Base-by-base conservation (phyloP, 1,284 basidiomycete genomes). In the Puccinia sorghi region DNA sequence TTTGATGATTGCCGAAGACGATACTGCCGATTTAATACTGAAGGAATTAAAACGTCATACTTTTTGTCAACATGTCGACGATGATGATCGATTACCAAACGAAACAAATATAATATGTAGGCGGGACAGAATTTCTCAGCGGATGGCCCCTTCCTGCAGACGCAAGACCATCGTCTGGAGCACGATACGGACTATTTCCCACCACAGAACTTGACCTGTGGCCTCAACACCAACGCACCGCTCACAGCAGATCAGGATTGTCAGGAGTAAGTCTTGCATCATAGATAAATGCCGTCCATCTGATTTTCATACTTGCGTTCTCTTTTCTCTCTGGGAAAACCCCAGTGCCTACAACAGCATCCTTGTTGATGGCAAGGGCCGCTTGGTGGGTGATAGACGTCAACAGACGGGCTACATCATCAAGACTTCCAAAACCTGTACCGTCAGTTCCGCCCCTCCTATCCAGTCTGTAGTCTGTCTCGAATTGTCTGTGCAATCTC, bases 361-460 rank as follows among this genome's bases (percentile, higher is more conserved):
- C 11, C 59, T 37, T 12, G 37, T 61, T 8, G 59, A 61, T 39
- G 20, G 12, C 3, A 3, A 61, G 15, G 59, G 59, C 37, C 59
- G 59, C 17, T 39, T 61, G 37, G 39, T 39, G 15, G 59, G 59
- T 39, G 59, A 61, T n/a, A 61, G 39, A 20, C 32, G 37, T 39
- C 15, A 6, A 41, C 59, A 13, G 17, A 17, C 32, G 37, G 17
- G 15, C 3, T 61, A 32, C 32, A 61, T 41, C 25, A 1, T 61
- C 37, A 61, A 61, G 37, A 61, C 59, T n/a, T 61, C 27, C 13
- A 39, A 61, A 8, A 61, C 59, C 27, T 61, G 59, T 15, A 61
- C 59, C 15, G 59, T 41, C 37, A 61, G 59, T n/a, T 39, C 59
- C 2, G 17, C 59, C 37, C 7, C 12, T 5, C 43, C 32, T 32